These are phyloP conservation scores for Phoenix dactylifera DNA, from an alignment of 176 grass and related monocot species.

Conservation along the genomic window DNA sequence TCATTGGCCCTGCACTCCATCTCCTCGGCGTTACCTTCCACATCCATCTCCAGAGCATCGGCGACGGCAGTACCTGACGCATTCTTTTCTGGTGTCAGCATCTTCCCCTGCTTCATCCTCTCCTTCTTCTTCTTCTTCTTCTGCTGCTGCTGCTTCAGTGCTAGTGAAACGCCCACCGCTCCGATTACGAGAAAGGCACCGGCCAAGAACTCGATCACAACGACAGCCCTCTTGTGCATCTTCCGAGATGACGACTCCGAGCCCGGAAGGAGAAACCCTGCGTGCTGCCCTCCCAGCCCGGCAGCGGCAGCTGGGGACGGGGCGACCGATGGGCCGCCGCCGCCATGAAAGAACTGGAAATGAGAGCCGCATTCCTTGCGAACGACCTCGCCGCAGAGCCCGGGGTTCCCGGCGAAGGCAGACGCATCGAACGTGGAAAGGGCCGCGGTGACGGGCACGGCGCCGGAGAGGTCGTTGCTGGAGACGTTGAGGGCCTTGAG, in stretches of 20 bases:
- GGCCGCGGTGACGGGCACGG: constrained; percentile 51
- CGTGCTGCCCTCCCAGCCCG: constrained; percentile 1
- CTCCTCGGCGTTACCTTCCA: constrained; percentile 26
- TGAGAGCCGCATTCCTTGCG: constrained; percentile 55
- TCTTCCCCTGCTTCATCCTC: constrained; percentile 26
- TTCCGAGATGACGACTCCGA: constrained; percentile 28
- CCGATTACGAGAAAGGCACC: constrained; percentile 30
- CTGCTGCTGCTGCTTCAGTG: constrained; percentile 38
- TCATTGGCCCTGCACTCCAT: constrained; percentile 44
- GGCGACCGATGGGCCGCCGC: constrained; percentile 9
- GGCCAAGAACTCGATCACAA: constrained; percentile 25
- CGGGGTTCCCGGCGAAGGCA: constrained; percentile 51
- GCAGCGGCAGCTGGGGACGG: constrained; percentile 32
- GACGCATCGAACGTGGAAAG: constrained; percentile 31
- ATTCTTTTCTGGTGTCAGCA: constrained; percentile 49
- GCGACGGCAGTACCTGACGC: not conserved
- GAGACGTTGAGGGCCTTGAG: constrained; percentile 67
- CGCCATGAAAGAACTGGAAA: constrained; percentile 57
- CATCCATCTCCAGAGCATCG: constrained; percentile 11
- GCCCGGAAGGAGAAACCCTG: constrained; percentile 28
- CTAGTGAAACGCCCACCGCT: constrained; percentile 30
- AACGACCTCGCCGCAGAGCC: constrained; percentile 64
- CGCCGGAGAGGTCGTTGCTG: constrained; percentile 78
- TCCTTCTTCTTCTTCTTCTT: constrained; percentile 26
- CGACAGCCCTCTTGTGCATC: constrained; percentile 17